Percentiles rank a stretch among this genome's conserved stretches.
Evolutionary conservation across 2,329 filamentous ascomycete species (phyloP).

Genomic region (Fusarium beomiforme): DNA sequence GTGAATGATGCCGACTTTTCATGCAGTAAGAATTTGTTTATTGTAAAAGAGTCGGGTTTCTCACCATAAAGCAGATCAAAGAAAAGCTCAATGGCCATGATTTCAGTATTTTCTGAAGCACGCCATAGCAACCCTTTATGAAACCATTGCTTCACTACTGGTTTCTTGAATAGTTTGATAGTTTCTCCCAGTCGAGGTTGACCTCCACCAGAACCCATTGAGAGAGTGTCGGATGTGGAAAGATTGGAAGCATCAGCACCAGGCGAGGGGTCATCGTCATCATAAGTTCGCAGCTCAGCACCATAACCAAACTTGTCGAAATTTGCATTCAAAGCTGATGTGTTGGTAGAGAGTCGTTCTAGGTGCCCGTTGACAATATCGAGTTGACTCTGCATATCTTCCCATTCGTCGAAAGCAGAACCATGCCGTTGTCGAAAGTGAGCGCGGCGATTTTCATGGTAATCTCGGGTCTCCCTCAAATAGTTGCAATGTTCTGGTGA

Average conservation of each 20-base stretch:
- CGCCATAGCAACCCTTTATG: constrained; percentile 73
- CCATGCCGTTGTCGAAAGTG: constrained; percentile 60
- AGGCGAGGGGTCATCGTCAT: constrained; percentile 39
- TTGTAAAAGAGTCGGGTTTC: not conserved
- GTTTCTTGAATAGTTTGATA: constrained; percentile 67
- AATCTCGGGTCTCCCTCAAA: constrained; percentile 60
- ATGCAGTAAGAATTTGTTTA: not conserved
- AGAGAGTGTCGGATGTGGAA: constrained; percentile 40
- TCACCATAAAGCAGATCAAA: constrained; percentile 68
- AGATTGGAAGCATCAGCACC: constrained; percentile 24
- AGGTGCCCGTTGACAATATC: constrained; percentile 63
- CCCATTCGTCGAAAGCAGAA: constrained; percentile 64
- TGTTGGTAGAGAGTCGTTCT: constrained; percentile 62
- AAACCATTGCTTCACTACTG: constrained; percentile 72
- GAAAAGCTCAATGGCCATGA: constrained; percentile 72
- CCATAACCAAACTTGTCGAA: constrained; percentile 72
- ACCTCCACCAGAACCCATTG: constrained; percentile 34
- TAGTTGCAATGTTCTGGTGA: constrained; percentile 58
- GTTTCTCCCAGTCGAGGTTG: constrained; percentile 50
- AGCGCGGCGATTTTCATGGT: constrained; percentile 61
- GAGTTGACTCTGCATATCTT: constrained; percentile 63
- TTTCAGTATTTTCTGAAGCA: constrained; percentile 66
- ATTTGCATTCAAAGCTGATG: constrained; percentile 66
- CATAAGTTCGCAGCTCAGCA: constrained; percentile 63
- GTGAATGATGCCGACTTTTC: constrained; percentile 67